Base-by-base conservation (phyloP, 2,329 filamentous ascomycete genomes). In the Lecanicillium sp. region DNA sequence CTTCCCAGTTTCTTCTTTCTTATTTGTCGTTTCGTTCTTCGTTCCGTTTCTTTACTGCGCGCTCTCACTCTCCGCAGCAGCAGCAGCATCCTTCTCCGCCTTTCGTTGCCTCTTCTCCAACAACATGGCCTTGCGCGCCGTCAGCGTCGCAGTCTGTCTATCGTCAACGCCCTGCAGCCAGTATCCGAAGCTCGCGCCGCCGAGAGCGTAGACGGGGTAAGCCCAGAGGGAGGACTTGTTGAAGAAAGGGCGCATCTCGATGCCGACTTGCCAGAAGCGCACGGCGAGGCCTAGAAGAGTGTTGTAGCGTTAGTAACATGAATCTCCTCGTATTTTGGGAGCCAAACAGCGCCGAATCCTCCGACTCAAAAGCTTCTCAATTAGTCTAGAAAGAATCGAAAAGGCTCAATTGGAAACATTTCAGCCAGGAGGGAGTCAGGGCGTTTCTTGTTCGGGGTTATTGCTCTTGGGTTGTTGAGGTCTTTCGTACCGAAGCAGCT, bases 201-300 rank as follows among this genome's bases (percentile, higher is more conserved):
- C 78, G 51, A 76, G 76, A 43, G 81, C 89, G 65, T 92, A 98
- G 52, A 90, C 67, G 40, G 92, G 92, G 70, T 95, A 98, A 37
- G 80, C 87, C 84, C 87, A 94, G 55, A 95, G 78, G 40, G 83
- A 84, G 59, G 83, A 73, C 56, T 74, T 78, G 67, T 83, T 81
- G 75, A 96, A 86, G 64, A 95, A 82, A 37, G 90, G 92, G 46
- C 89, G 87, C 88, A 94, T 95, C 71, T 98, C 88, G 62, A 98
- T 92, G 57, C 90, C 92, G 61, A 98, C 82, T 67, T 96, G 92
- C 86, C 89, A 95, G 65, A 92, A 77, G 54, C 90, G 85, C 58
- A 89, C 83, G 58, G 85, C 88, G 55, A 95, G 68, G 72, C 92
- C 92, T 98, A 35, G 9, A 4, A 19, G 9, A 27, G 2, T n/a